Evolutionary conservation across 768 basidiomycete species (phyloP), one percentile per base, ranked within the genome.

Genomic region (Boletus rubropictus): DNA sequence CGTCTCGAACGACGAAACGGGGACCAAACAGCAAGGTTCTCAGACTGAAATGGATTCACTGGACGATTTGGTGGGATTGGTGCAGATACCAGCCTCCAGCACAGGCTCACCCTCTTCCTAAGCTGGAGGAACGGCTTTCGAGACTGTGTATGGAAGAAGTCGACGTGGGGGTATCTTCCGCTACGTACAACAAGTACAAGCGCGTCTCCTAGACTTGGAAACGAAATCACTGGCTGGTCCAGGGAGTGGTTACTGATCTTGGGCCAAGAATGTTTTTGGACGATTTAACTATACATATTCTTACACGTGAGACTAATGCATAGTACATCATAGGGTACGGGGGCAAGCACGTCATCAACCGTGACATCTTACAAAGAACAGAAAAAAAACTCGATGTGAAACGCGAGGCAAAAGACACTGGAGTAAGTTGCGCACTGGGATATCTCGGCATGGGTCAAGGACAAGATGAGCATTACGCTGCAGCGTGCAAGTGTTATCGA

Each of bases 61-160:
- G 62, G 62, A 64, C 62, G 50, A 52, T 64, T 4, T 64, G 62
- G 62, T 64, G 62, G 62, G 50, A 46, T 3, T 64, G 62, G 62
- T 56, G 52, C 25, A 33, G 58, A 44, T 50, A 53, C 35, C 44
- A 60, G 29, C n/a, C 54, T 3, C 44, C 62, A 1, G 38, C 58
- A 18, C 56, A 57, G 36, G 31, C 47, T 12, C 58, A 56, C 7
- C 60, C 60, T 3, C 15, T 49, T n/a, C 56, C 56, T 4, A 54
- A 60, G 31, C 50, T 64, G 48, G 62, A 64, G 53, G 39, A 18
- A 17, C 62, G 56, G 2, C 55, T 64, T 8, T 44, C 24, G 35
- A 48, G 17, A 33, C 8, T 65, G 32, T 65, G 63, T 28, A 54
- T 53, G 6, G 51, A 43, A 2, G 52, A 65, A 5, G 61, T 64